Evolutionary conservation across 176 grass and related monocot genomes (phyloP).

Genomic region (Stipa capillata): DNA sequence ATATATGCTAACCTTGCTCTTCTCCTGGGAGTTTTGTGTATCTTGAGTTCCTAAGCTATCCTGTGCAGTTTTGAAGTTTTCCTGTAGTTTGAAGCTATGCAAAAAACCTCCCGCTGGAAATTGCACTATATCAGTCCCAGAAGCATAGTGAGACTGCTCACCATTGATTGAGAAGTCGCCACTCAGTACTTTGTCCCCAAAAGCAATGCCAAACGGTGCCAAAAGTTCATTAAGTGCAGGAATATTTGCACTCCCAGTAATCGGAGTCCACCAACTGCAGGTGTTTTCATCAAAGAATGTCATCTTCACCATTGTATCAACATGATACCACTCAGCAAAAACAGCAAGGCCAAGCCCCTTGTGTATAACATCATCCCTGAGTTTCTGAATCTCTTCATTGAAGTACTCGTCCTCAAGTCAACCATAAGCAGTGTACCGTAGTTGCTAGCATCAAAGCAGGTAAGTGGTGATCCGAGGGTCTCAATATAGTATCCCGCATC

Average conservation of each 20-base stretch:
- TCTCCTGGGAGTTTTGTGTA: constrained; percentile 40
- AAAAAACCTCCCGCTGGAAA: constrained; percentile 79
- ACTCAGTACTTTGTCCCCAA: constrained; percentile 86
- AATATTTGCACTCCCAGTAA: constrained; percentile 95
- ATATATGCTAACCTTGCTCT: constrained; percentile 41
- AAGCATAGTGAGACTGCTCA: constrained; percentile 94
- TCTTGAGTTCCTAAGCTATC: constrained; percentile 38
- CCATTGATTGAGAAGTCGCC: constrained; percentile 95
- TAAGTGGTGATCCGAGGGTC: constrained; percentile 85
- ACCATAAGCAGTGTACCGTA: constrained; percentile 97
- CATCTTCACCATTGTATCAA: constrained; percentile 96
- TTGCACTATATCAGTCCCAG: constrained; percentile 91
- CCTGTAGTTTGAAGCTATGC: constrained; percentile 93
- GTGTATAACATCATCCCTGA: constrained; percentile 78
- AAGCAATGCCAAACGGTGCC: constrained; percentile 78
- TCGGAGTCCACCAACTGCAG: constrained; percentile 96
- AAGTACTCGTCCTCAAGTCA: constrained; percentile 98
- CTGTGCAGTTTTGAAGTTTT: constrained; percentile 42
- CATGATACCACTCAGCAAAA: constrained; percentile 99
- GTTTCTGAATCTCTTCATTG: constrained; percentile 85
- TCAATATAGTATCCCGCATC: constrained; percentile 93
- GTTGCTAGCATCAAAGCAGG: constrained; percentile 85
- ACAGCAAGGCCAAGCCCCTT: constrained; percentile 76
- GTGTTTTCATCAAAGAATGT: constrained; percentile 99
- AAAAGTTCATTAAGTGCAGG: constrained; percentile 92